These are phyloP conservation scores for Myotisia sp. DNA, from an alignment of 2,329 filamentous ascomycete species.

Conservation along the genomic window DNA sequence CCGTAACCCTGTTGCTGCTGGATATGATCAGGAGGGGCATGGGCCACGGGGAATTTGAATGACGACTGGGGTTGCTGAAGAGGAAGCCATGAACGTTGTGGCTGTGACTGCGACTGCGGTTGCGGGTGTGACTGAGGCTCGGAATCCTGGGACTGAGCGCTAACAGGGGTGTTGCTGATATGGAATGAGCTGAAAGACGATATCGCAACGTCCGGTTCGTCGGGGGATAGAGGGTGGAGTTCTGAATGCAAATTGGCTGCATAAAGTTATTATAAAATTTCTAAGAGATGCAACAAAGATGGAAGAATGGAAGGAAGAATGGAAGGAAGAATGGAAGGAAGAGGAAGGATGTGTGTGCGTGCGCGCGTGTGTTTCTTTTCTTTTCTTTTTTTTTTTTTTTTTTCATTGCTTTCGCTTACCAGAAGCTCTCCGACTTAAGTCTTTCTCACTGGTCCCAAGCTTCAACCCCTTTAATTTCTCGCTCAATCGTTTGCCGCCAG, in stretches of 20 bases:
- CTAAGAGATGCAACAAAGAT: no score
- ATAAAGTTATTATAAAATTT: no score
- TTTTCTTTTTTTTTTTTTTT: no score
- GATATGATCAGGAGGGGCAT: slow-evolving; percentile 26
- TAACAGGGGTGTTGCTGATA: slow-evolving; percentile 28
- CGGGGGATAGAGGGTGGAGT: slow-evolving; percentile 44
- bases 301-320: no score
- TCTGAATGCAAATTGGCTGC: slow-evolving; percentile 13
- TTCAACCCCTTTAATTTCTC: slow-evolving; percentile 71
- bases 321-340: no score
- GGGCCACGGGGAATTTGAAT: slow-evolving; percentile 18
- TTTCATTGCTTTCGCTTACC: slow-evolving; percentile 37
- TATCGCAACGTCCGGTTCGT: slow-evolving; percentile 49
- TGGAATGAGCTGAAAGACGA: slow-evolving; percentile 46
- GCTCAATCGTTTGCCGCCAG: slow-evolving; percentile 53
- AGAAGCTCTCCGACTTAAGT: slow-evolving; percentile 41
- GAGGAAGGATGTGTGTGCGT: no score
- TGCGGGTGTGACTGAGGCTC: slow-evolving; percentile 22
- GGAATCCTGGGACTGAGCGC: slow-evolving; percentile 12
- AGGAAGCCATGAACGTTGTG: not conserved
- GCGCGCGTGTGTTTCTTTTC: no score
- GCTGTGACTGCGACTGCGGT: slow-evolving; percentile 14
- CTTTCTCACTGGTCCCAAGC: slow-evolving; percentile 56
- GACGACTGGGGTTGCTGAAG: not conserved
- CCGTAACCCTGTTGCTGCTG: slow-evolving; percentile 19